phyloP scores from a whole-genome alignment of 1,139 yeast genomes.

The Yamadazyma dushanensis region DNA sequence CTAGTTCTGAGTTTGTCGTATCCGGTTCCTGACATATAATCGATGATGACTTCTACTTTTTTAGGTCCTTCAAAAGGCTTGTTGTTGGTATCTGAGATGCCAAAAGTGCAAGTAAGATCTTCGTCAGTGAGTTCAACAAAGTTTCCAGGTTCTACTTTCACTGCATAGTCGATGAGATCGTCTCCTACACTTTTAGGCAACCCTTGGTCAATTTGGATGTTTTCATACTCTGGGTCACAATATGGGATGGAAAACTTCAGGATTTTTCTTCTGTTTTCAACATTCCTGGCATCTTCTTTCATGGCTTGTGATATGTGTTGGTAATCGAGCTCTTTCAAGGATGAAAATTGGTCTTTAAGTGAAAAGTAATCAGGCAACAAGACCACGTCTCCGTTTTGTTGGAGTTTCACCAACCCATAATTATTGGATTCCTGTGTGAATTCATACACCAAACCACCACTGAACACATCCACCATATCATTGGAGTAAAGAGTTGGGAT shows the following conservation, averaged over 20 bases:
- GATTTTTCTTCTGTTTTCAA: slow-evolving; percentile 25
- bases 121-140: slow-evolving; percentile 43
- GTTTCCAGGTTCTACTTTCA: slow-evolving; percentile 43
- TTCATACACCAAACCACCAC: slow-evolving; percentile 94
- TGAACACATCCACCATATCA: slow-evolving; percentile 77
- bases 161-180: slow-evolving; percentile 49
- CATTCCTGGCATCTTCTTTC: slow-evolving; percentile 26
- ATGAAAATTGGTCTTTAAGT: slow-evolving; percentile 49
- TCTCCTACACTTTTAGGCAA: slow-evolving; percentile 51
- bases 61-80: slow-evolving; percentile 20
- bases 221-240: slow-evolving; percentile 50
- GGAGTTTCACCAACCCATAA: slow-evolving; percentile 79
- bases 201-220: slow-evolving; percentile 50
- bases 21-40: slow-evolving; percentile 19
- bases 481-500: slow-evolving; percentile 66
- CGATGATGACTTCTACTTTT: slow-evolving; percentile 22
- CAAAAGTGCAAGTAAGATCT: slow-evolving; percentile 37
- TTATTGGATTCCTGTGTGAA: slow-evolving; percentile 85
- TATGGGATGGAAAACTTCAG: slow-evolving; percentile 28
- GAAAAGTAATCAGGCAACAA: slow-evolving; percentile 54
- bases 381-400: slow-evolving; percentile 54
- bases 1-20: slow-evolving; percentile 11
- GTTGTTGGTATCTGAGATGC: slow-evolving; percentile 41
- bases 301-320: slow-evolving; percentile 25
- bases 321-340: slow-evolving; percentile 28